Percentiles rank a stretch among this genome's conserved stretches.
Conservation (phyloP, 805 yeast species). For the Hanseniaspora jakobsenii region DNA sequence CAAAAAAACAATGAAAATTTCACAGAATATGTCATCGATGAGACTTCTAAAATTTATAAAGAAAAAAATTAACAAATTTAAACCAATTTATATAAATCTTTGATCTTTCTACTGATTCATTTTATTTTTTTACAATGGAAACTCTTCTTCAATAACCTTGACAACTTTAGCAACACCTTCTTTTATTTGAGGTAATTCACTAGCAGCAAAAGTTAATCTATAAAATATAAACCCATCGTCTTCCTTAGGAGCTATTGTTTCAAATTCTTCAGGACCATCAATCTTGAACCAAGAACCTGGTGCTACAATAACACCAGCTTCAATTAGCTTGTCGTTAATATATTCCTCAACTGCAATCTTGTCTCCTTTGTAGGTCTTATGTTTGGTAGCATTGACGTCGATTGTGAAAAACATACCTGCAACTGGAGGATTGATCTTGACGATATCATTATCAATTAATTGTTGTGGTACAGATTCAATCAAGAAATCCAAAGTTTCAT, state of each 20-base stretch:
- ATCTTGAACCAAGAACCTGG: slow-evolving; percentile 73
- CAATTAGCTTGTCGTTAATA: slow-evolving; percentile 48
- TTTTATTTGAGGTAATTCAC: slow-evolving; percentile 50
- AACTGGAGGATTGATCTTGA: slow-evolving; percentile 44
- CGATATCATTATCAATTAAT: slow-evolving; percentile 19
- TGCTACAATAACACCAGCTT: slow-evolving; percentile 55
- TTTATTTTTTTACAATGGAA: slow-evolving; percentile 8
- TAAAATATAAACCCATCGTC: slow-evolving; percentile 41
- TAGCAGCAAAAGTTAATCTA: slow-evolving; percentile 85
- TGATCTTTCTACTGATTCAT: too few relatives aligned
- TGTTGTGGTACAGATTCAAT: slow-evolving; percentile 42
- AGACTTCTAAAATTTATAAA: too few relatives aligned
- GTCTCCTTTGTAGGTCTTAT: slow-evolving; percentile 60
- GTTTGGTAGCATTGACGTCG: slow-evolving; percentile 61
- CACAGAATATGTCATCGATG: too few relatives aligned
- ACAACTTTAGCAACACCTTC: slow-evolving; percentile 58
- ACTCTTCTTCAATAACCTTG: slow-evolving; percentile 48
- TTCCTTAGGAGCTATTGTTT: background rate
- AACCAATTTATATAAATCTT: too few relatives aligned
- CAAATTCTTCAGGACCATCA: slow-evolving; percentile 8
- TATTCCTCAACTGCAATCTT: slow-evolving; percentile 53
- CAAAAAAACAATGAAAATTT: background rate
- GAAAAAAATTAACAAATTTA: too few relatives aligned
- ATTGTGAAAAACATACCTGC: slow-evolving; percentile 85
- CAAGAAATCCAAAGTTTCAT: slow-evolving; percentile 69